A percentile compares a stretch with the other conserved stretches of the same genome.
Conservation (phyloP, 78 protist species). For the Dictyostelium firmibasis region DNA sequence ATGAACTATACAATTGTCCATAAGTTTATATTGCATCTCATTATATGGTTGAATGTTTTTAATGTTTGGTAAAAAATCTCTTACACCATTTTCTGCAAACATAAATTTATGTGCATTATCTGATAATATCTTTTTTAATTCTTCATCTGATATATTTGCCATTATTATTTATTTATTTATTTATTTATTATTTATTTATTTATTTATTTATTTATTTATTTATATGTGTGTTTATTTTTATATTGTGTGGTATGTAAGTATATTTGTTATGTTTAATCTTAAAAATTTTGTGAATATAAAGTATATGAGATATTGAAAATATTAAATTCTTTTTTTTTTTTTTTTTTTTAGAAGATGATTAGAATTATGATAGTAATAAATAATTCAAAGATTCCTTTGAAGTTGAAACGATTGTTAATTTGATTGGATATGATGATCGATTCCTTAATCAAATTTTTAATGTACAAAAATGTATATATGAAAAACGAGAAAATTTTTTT, state of each 20-base stretch:
- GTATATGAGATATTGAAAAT: too few species aligned
- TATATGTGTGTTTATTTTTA: background rate
- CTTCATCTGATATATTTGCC: slow-evolving; percentile 23
- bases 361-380: too few species aligned
- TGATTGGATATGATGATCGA: background rate
- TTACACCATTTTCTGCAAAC: background rate
- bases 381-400: background rate
- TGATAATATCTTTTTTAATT: background rate
- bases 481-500: background rate
- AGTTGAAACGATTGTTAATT: background rate
- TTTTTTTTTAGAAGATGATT: too few species aligned
- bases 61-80: slow-evolving; percentile 2
- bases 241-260: background rate
- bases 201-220: background rate
- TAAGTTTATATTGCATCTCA: background rate
- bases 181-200: background rate
- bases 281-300: too few species aligned
- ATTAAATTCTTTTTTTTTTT: too few species aligned
- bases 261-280: too few species aligned
- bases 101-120: slow-evolving; percentile 12
- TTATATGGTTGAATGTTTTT: slow-evolving; percentile 45
- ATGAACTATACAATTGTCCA: slow-evolving; percentile 31
- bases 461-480: background rate
- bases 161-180: background rate
- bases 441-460: background rate